These are phyloP conservation scores for Westerdykella aurantiaca DNA, from an alignment of 2,329 filamentous ascomycete genomes.

Conservation along the genomic window DNA sequence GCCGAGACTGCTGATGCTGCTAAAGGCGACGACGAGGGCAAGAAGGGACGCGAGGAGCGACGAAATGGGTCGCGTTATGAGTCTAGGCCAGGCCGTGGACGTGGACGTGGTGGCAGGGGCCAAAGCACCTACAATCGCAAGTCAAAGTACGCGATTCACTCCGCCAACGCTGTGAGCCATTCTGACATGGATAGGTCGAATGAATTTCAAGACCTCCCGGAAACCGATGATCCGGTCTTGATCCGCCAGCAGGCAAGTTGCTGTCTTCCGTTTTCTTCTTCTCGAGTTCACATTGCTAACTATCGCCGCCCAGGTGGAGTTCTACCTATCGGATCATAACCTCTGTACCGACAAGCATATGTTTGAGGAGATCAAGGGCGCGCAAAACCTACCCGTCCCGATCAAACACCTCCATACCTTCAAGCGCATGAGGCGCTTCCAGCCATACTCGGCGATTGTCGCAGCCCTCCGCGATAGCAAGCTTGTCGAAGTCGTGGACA, in stretches of 20 bases:
- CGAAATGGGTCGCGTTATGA: too few relatives aligned
- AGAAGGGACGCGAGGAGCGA: neutral
- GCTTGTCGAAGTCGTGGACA: constrained; percentile 66
- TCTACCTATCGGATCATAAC: constrained; percentile 92
- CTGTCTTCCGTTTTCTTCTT: neutral
- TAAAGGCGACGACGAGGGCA: constrained; percentile 1
- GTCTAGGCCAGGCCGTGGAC: neutral
- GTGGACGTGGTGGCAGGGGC: neutral
- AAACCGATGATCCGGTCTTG: constrained; percentile 69
- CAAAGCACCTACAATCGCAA: too few relatives aligned
- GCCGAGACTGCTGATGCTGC: constrained; percentile 15
- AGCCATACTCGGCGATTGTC: constrained; percentile 77
- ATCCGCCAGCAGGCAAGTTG: constrained; percentile 72
- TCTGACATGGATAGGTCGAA: constrained; percentile 4
- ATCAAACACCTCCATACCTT: constrained; percentile 76
- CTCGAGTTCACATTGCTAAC: constrained; percentile 1
- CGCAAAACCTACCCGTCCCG: constrained; percentile 73
- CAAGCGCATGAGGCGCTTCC: constrained; percentile 94
- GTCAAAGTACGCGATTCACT: too few relatives aligned
- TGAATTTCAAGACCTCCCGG: constrained; percentile 49
- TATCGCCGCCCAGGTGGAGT: constrained; percentile 65
- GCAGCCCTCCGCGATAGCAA: constrained; percentile 74
- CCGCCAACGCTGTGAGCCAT: too few relatives aligned
- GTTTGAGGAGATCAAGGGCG: constrained; percentile 69
- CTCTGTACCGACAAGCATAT: constrained; percentile 84